Conservation (phyloP, 1,139 yeast genomes). For the Taphrina flavorubra region DNA sequence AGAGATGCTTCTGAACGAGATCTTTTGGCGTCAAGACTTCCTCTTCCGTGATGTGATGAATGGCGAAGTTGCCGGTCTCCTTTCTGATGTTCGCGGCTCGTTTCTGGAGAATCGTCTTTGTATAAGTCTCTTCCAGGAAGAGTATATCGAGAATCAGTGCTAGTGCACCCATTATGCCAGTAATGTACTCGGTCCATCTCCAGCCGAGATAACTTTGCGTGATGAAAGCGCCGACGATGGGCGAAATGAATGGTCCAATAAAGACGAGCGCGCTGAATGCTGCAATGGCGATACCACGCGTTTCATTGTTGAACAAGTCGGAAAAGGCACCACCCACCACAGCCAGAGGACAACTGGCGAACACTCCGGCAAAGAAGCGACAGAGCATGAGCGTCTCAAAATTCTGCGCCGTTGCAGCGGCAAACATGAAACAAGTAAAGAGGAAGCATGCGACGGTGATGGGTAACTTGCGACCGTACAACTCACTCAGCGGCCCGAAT, state of each 20-base stretch:
- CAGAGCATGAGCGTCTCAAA: slow-evolving; percentile 61
- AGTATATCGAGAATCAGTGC: slow-evolving; percentile 68
- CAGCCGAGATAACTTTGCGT: slow-evolving; percentile 67
- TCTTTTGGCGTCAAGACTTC: slow-evolving; percentile 35
- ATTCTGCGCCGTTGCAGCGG: slow-evolving; percentile 63
- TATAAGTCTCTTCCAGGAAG: slow-evolving; percentile 81
- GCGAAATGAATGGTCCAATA: slow-evolving; percentile 75
- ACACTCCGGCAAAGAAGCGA: slow-evolving; percentile 78
- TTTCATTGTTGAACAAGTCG: slow-evolving; percentile 71
- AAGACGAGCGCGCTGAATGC: slow-evolving; percentile 52
- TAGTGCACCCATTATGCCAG: slow-evolving; percentile 54
- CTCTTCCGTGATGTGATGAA: slow-evolving; percentile 28
- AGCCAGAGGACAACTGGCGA: slow-evolving; percentile 83
- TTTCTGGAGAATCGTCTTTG: slow-evolving; percentile 76
- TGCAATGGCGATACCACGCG: slow-evolving; percentile 62
- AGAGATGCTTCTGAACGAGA: slow-evolving; percentile 28
- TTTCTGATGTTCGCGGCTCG: slow-evolving; percentile 64
- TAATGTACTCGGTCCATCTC: slow-evolving; percentile 66
- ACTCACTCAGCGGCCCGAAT: slow-evolving; percentile 71
- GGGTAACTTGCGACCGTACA: slow-evolving; percentile 57
- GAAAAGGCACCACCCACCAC: slow-evolving; percentile 89
- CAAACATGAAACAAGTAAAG: slow-evolving; percentile 65
- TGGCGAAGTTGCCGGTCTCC: slow-evolving; percentile 42
- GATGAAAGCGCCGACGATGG: slow-evolving; percentile 78
- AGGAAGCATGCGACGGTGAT: slow-evolving; percentile 51